Conservation (phyloP, 2,329 filamentous ascomycete genomes). For the Podosphaera aphanis region DNA sequence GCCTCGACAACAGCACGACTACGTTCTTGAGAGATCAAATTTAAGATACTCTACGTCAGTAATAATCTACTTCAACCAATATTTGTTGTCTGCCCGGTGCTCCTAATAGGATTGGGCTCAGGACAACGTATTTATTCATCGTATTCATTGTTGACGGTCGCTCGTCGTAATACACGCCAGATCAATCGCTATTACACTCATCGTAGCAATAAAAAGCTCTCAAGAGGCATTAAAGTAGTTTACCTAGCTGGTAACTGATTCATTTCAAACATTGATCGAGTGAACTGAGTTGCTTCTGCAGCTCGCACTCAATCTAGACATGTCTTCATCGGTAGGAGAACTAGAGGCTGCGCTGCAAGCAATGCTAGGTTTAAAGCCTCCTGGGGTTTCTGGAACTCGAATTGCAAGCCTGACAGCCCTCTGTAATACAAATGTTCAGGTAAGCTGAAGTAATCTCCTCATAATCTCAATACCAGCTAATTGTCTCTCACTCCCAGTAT, state of each 20-base stretch:
- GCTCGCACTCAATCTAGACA: slow-evolving; percentile 17
- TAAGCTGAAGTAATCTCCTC: slow-evolving; percentile 24
- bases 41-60: slow-evolving; percentile 3
- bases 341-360: slow-evolving; percentile 76
- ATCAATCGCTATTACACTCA: slow-evolving; percentile 6
- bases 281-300: slow-evolving; percentile 4
- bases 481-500: slow-evolving; percentile 32
- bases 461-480: slow-evolving; percentile 4
- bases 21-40: slow-evolving; percentile 1
- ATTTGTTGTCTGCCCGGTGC: slow-evolving; percentile 3
- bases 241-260: slow-evolving; percentile 4
- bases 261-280: slow-evolving; percentile 3
- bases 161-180: slow-evolving; percentile 8
- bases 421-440: slow-evolving; percentile 76
- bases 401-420: slow-evolving; percentile 70
- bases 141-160: slow-evolving; percentile 4
- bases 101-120: slow-evolving; percentile 3
- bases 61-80: slow-evolving; percentile 2
- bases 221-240: slow-evolving; percentile 6
- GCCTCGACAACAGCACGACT: slow-evolving; percentile 1
- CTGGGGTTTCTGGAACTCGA: slow-evolving; percentile 81
- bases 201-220: slow-evolving; percentile 8
- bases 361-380: slow-evolving; percentile 76
- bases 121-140: slow-evolving; percentile 3
- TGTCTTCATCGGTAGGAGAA: slow-evolving; percentile 73